Evolutionary conservation across 2,329 filamentous ascomycete species (phyloP), one percentile per base, ranked within the genome.

Genomic region (Xylaria sp.): DNA sequence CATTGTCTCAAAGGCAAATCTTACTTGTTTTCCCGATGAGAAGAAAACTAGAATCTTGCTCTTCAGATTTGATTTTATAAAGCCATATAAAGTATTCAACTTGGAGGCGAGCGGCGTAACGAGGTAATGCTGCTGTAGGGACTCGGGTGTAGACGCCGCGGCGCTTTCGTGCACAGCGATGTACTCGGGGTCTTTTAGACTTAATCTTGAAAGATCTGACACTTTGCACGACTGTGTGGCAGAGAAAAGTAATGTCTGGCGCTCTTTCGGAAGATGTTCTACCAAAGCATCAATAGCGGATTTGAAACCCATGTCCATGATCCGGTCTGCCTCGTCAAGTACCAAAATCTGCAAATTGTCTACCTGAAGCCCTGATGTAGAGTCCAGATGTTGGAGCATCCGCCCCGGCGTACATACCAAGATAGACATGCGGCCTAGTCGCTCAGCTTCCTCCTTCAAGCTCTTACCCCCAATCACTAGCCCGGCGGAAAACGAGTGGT

Each of bases 241-340:
- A 77, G 93, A 97, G 84, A 98, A 99, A 10, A 99, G 88, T 78
- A 99, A 86, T 0, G 96, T 99, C 81, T 99, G 96, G 70, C 96
- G 87, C 32, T 91, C 84, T 75, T 89, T 91, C 0, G 96, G 96
- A 1, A 99, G 84, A 78, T 98, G 97, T 70, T 97, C 94, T 32
- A 99, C 83, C 60, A 99, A 92, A 0, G 96, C 96, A 81, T 99
- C 96, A 3, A 99, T 91, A 0, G 93, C 93, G 5, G 86, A 85
- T 80, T 97, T 91, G 79, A 99, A 99, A 5, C 96, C 96, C 93
- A 98, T 96, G 77, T 99, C 96, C 87, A 99, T 90, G 77, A 98
- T 98, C 47, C 96, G 89, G 80, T 99, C 96, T 2, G 96, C 96
- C 80, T 99, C 96, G 76, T 99, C 96, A 65, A 99, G 84, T 0